Conservation (phyloP, 352 stramenopile species). For the Pythium rhizo-oryzae region DNA sequence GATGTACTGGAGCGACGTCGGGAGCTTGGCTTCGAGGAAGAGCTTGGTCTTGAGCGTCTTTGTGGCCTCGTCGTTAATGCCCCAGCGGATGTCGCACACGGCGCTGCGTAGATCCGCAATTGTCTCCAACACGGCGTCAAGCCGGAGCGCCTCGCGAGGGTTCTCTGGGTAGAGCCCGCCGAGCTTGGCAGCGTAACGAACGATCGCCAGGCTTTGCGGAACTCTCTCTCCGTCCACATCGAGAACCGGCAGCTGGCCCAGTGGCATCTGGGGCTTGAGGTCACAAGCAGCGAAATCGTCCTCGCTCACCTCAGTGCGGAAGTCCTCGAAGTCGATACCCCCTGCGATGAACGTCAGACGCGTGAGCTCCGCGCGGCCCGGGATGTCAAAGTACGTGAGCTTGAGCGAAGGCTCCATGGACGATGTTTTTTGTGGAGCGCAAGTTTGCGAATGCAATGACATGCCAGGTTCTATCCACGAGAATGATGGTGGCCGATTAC, state of each 20-base stretch:
- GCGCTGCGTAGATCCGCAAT: conserved; percentile 41
- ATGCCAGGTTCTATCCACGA: no score
- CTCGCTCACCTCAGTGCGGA: conserved; percentile 30
- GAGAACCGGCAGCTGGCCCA: conserved; percentile 53
- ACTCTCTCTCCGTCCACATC: conserved; percentile 48
- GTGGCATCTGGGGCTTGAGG: conserved; percentile 42
- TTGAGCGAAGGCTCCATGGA: conserved; percentile 29
- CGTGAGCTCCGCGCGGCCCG: conserved; percentile 51
- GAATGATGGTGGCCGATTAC: not conserved
- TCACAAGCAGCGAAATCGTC: conserved; percentile 24
- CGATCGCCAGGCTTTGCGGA: conserved; percentile 61
- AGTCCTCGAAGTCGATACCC: conserved; percentile 52
- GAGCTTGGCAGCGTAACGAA: conserved; percentile 58
- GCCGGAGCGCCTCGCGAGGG: conserved; percentile 48
- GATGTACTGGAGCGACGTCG: conserved; percentile 37
- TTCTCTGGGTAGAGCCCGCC: conserved; percentile 63
- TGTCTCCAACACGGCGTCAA: conserved; percentile 53
- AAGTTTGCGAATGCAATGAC: not conserved
- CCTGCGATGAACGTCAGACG: conserved; percentile 47
- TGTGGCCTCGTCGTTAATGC: conserved; percentile 34
- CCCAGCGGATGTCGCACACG: conserved; percentile 40
- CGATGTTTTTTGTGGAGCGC: not conserved
- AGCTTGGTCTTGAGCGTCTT: conserved; percentile 49
- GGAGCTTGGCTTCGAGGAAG: conserved; percentile 42
- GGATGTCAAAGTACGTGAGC: conserved; percentile 55